Base-by-base conservation (phyloP, 306 rosid genomes). In the Cyamopsis tetragonoloba region DNA sequence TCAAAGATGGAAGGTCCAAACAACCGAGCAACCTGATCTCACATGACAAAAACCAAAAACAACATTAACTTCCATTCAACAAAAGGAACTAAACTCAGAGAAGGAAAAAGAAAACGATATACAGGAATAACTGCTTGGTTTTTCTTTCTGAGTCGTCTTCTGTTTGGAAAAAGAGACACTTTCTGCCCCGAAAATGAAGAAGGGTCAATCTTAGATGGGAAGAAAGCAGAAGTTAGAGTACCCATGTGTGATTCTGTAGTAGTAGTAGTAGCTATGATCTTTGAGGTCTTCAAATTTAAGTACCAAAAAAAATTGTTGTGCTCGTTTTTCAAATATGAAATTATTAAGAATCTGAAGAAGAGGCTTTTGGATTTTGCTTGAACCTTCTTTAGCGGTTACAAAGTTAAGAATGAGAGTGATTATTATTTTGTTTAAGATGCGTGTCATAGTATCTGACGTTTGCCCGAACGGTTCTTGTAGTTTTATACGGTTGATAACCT, bases 1-100 rank as follows among this genome's bases (percentile, higher is more conserved):
- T 87, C 95, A 68, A 89, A 89, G 15, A 84, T 86, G 0, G 91
- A 53, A 3, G 92, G 92, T 7, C 91, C 91, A 74, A 89, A 89
- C 61, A 89, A 49, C 77, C 95, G 81, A 3, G 89, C 89, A 28
- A 81, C 85, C 96, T 89, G 69, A 55, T 30, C 22, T 55, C 57
- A 31, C 3, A 43, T 54, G 11, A 6, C 7, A 50, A 12, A 62
- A 57, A 54, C 10, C 10, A 41, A 19, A 59, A 38, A 18, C 0
- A 17, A 46, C 15, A 14, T 70, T 3, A 49, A 56, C 15, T 8
- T 4, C 4, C 14, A 3, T 42, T 42, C n/a, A 56, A 7, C 0
- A 39, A 5, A 3, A 0, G 12, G 14, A 3, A 38, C n/a, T n/a
- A n/a, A n/a, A n/a, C n/a, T n/a, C n/a, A 7, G 1, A 39, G 4